Evolutionary conservation across 345 rosid genomes (phyloP).

Genomic region (Bruguiera gymnorhiza): DNA sequence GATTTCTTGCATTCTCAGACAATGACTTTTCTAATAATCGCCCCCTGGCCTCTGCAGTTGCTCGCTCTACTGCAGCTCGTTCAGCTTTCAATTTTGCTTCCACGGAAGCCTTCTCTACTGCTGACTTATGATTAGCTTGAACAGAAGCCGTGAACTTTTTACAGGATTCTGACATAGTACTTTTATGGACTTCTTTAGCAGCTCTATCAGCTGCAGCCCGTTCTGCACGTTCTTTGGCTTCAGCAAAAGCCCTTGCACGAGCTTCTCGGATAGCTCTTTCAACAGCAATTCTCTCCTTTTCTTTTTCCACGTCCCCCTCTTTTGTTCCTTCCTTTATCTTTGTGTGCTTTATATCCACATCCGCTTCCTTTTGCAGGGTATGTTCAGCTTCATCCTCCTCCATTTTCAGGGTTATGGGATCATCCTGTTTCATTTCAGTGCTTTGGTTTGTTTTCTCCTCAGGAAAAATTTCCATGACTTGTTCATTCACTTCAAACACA

Average conservation of each 20-base stretch:
- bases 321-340: conserved; percentile 50
- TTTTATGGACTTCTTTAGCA: conserved; percentile 56
- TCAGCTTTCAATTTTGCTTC: conserved; percentile 78
- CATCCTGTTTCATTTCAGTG: conserved; percentile 36
- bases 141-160: conserved; percentile 50
- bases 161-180: conserved; percentile 47
- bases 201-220: conserved; percentile 70
- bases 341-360: conserved; percentile 31
- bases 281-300: conserved; percentile 73
- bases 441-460: conserved; percentile 28
- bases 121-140: conserved; percentile 43
- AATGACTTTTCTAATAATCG: conserved; percentile 85
- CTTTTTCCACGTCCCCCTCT: conserved; percentile 53
- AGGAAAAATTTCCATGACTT: conserved; percentile 19
- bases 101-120: conserved; percentile 39
- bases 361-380: conserved; percentile 38
- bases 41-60: conserved; percentile 83
- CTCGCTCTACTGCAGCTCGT: conserved; percentile 96
- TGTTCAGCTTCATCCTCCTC: conserved; percentile 43
- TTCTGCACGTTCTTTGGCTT: conserved; percentile 64
- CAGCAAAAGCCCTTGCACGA: conserved; percentile 89
- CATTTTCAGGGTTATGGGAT: conserved; percentile 32
- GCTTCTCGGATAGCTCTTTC: conserved; percentile 95
- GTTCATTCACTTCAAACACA: conserved; percentile 33
- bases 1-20: conserved; percentile 53